Percentiles rank a stretch among this genome's conserved stretches.
Conservation (phyloP, 1,284 basidiomycete genomes). For the Cryptococcus jaspeensis region DNA sequence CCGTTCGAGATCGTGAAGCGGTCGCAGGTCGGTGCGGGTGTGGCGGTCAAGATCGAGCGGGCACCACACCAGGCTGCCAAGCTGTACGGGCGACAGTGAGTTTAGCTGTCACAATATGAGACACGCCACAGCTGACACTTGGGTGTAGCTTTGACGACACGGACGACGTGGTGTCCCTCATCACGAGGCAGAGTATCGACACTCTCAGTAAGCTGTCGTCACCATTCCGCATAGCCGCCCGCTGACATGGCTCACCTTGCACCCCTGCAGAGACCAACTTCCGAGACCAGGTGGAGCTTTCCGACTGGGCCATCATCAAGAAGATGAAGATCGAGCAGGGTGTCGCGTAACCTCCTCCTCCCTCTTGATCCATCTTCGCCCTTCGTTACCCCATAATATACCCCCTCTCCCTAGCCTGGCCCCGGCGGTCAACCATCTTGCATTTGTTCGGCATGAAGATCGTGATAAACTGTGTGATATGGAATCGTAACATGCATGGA, state of each 20-base stretch:
- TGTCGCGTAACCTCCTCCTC: conserved; percentile 41
- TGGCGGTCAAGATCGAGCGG: conserved; percentile 98
- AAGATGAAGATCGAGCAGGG: conserved; percentile 76
- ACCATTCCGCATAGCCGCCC: neutral
- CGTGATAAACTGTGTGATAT: neutral
- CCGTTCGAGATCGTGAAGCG: conserved; percentile 84
- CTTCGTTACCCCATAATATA: neutral
- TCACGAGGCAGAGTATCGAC: conserved; percentile 91
- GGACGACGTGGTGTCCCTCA: conserved; percentile 87
- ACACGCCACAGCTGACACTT: neutral
- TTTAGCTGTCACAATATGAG: conserved; percentile 3
- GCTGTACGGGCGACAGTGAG: conserved; percentile 68
- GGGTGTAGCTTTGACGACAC: conserved; percentile 76
- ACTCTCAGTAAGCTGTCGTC: conserved; percentile 68
- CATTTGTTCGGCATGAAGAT: neutral
- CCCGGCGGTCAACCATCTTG: neutral
- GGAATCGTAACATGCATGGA: neutral
- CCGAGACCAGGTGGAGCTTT: conserved; percentile 82
- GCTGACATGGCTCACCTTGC: conserved; percentile 10
- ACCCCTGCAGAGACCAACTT: conserved; percentile 66
- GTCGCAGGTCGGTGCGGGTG: conserved; percentile 88
- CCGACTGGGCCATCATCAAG: conserved; percentile 94
- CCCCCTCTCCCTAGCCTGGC: neutral
- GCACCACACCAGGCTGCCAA: conserved; percentile 93
- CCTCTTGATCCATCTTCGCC: neutral